A percentile compares a stretch with the other conserved stretches of the same genome.
Conservation (phyloP, 345 rosid genomes). For the Crucihimalaya himalaica region DNA sequence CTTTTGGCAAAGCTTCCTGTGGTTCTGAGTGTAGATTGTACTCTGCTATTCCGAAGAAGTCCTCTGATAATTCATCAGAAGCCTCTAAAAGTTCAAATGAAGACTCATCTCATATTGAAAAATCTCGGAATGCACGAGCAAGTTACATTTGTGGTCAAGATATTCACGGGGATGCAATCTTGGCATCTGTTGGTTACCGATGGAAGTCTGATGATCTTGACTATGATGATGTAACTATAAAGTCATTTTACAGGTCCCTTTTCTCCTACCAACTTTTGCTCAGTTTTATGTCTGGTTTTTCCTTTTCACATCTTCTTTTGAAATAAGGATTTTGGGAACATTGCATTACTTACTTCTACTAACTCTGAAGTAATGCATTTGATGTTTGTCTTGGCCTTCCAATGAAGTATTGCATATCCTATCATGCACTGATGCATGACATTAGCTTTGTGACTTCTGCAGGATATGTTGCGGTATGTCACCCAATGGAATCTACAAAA, state of each 20-base stretch:
- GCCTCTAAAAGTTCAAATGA: slow-evolving; percentile 22
- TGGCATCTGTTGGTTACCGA: slow-evolving; percentile 85
- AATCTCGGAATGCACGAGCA: slow-evolving; percentile 68
- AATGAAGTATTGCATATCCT: neutral
- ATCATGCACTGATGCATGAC: slow-evolving; percentile 10
- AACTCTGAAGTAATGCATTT: slow-evolving; percentile 12
- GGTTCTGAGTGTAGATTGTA: slow-evolving; percentile 86
- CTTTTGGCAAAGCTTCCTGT: slow-evolving; percentile 78
- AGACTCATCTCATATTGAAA: slow-evolving; percentile 38
- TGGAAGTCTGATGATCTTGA: slow-evolving; percentile 74
- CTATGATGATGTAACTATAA: slow-evolving; percentile 60
- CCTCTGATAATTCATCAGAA: slow-evolving; percentile 45
- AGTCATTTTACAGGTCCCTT: slow-evolving; percentile 77
- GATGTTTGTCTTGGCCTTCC: neutral
- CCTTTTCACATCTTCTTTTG: neutral
- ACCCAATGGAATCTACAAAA: slow-evolving; percentile 82
- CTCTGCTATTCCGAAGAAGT: slow-evolving; percentile 53
- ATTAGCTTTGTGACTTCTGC: slow-evolving; percentile 31
- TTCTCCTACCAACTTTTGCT: slow-evolving; percentile 8
- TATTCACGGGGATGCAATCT: slow-evolving; percentile 73
- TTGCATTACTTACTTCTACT: neutral
- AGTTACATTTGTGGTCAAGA: slow-evolving; percentile 73
- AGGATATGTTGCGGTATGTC: slow-evolving; percentile 68
- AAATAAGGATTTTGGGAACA: slow-evolving; percentile 10
- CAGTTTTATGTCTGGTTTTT: neutral